Base-by-base conservation (phyloP, 1,284 basidiomycete genomes). In the Trichosporon inkin region DNA sequence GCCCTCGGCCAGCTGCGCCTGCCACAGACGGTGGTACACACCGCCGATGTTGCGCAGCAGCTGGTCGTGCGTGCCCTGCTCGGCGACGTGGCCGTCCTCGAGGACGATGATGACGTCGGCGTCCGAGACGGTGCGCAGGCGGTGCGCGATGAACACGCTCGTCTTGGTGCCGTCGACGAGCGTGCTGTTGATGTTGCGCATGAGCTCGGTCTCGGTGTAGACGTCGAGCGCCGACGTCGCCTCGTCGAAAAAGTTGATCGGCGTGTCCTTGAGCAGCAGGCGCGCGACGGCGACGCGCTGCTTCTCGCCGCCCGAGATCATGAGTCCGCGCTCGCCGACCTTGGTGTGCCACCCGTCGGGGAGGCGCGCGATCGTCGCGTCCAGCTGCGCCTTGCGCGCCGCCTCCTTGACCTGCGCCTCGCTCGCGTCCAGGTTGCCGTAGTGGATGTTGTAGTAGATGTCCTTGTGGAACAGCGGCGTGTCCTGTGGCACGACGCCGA, bases 241-340 rank as follows among this genome's bases (percentile, higher is more conserved):
- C 79, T 99, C 95, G 72, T 99, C 95, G 71, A 99, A 98, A 81
- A 99, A 97, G 70, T 98, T 73, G 70, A 98, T 96, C 3, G 88
- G 87, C 0, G 95, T 92, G 75, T 99, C 89, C 80, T 98, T 98
- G 53, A 99, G 79, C 68, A 99, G 78, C 44, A 96, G 86, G 16
- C 96, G 81, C 6, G 95, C 96, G 13, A 99, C 90, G 0, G 95
- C 96, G 65, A 99, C 77, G 44, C 96, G 80, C 81, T 99, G 95
- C 78, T 99, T 98, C 82, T 99, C 95, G 0, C 96, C 95, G 0
- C 95, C 95, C 14, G 90, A 93, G 59, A 99, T 92, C 96, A 99
- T 98, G 71, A 98, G 77, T 1, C 95, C 95, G 22, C 95, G 81
- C 78, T 99, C 95, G 1, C 95, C 96, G 10, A 99, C 96, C 72